Conservation (phyloP, 495 filamentous ascomycete genomes). For the Aspergillus baeticus region DNA sequence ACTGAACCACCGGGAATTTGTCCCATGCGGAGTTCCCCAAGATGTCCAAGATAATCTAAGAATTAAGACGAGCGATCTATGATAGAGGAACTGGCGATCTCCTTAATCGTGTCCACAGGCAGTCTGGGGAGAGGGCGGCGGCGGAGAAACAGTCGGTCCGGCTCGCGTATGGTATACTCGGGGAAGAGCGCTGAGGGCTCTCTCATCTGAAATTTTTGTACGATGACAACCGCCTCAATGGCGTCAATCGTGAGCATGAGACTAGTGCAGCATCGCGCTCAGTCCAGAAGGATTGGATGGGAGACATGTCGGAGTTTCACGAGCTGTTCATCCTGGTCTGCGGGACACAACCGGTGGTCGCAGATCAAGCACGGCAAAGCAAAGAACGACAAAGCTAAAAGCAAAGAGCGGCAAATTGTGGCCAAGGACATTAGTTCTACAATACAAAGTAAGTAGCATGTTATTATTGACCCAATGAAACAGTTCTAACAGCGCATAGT, state of each 20-base stretch:
- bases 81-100: not conserved
- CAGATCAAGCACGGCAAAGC: constrained; percentile 95
- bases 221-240: constrained; percentile 10
- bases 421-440: constrained; percentile 53
- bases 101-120: constrained; percentile 15
- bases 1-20: constrained; percentile 18
- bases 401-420: constrained; percentile 49
- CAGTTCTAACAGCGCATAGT: constrained; percentile 28
- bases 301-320: constrained; percentile 46
- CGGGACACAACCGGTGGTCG: constrained; percentile 90
- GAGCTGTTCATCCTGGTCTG: constrained; percentile 45
- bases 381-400: constrained; percentile 63
- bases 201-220: not conserved
- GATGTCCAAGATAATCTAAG: constrained; percentile 1
- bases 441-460: constrained; percentile 46
- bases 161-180: constrained; percentile 12
- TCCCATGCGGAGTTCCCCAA: constrained; percentile 23
- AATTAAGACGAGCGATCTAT: constrained; percentile 4
- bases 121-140: constrained; percentile 31
- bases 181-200: no score
- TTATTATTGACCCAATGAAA: no score
- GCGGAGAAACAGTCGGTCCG: constrained; percentile 41
- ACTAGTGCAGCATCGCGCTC: constrained; percentile 14
- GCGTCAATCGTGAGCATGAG: constrained; percentile 16
- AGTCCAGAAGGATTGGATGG: constrained; percentile 13